Evolutionary conservation across 768 basidiomycete species (phyloP), one percentile per base, ranked within the genome.

Genomic region (Mycena polygramma): DNA sequence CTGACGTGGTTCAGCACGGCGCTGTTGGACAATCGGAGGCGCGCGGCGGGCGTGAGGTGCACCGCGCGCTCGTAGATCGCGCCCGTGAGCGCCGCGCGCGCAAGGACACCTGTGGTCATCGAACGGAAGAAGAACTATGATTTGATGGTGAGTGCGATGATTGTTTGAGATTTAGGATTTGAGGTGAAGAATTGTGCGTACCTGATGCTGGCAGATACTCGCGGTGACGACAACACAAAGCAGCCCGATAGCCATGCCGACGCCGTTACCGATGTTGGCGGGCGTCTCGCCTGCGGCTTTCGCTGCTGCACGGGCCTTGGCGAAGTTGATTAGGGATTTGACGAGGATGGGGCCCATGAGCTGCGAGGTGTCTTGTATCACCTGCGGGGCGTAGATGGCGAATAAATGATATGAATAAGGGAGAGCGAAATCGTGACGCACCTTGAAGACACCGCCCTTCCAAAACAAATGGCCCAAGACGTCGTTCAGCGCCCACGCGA

Each of bases 51-150:
- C 2, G 90, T 90, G 37, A 95, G 82, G 45, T 81, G 80, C 37
- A 94, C 83, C 6, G 88, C 88, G 63, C 92, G 89, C 71, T 89
- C 87, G 80, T 93, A 95, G 36, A 94, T 85, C 0, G 89, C 87
- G 49, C 86, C 86, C 63, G 92, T 93, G 48, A 95, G 83, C 9
- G 92, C 88, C 0, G 88, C 87, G 71, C 93, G 85, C 0, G 88
- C 86, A 24, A 93, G 82, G 14, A 91, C 86, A 43, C 94, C 93
- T 1, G 89, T 87, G n/a, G 83, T 79, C 88, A 92, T 92, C 4
- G 89, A 89, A 54, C 89, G 85, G 85, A 89, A 90, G 83, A 94
- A 93, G 81, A 91, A 93, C 85, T 90, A 68, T 15, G 54, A 68
- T 0, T 11, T 30, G 30, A 30, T 2, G 30, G 6, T 30, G 30